Evolutionary conservation across 1,284 basidiomycete species (phyloP), one percentile per base, ranked within the genome.

Genomic region (Heterobasidion occidentale): DNA sequence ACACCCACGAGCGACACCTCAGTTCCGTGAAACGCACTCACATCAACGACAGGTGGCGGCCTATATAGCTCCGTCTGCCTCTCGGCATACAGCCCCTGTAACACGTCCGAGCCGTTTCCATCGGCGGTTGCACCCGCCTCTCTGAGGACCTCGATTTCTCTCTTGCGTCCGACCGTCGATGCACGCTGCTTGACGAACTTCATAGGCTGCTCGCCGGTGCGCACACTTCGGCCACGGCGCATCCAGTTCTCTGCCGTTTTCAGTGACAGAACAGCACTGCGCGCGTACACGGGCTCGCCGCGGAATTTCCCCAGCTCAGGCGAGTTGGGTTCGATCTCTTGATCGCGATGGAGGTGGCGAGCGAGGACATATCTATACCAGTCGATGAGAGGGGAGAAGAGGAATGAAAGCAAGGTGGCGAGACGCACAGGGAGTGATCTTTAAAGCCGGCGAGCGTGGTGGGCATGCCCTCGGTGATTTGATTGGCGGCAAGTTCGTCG

Each of bases 181-280:
- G 90, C 87, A 5, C 92, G 82, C 65, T 90, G 79, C 71, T 97
- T 98, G 61, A 92, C 86, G 78, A 84, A 85, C 73, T 98, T 99
- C 71, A 98, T 76, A 3, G 96, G 88, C 62, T 94, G 90, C 64
- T 86, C 84, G 9, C 88, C 86, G 56, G 82, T 77, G 63, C 81
- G 83, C 58, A 98, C 76, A 53, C 76, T 75, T 34, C 93, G 79
- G 0, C 97, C 94, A 49, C 83, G 83, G 11, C 95, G 85, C 85
- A 96, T 89, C 94, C 95, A 99, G 65, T 91, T 95, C 68, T 98
- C 95, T 17, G 91, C 83, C 1, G 92, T 90, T 69, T 95, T 96
- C 56, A 98, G 80, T 3, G 82, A 72, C 17, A 95, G 76, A 7
- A 99, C 92, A 53, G 89, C 81, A 1, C 83, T 82, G 35, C 95